phyloP scores from a whole-genome alignment of 2,329 filamentous ascomycete species.

The Ambrosiella beaveri region DNA sequence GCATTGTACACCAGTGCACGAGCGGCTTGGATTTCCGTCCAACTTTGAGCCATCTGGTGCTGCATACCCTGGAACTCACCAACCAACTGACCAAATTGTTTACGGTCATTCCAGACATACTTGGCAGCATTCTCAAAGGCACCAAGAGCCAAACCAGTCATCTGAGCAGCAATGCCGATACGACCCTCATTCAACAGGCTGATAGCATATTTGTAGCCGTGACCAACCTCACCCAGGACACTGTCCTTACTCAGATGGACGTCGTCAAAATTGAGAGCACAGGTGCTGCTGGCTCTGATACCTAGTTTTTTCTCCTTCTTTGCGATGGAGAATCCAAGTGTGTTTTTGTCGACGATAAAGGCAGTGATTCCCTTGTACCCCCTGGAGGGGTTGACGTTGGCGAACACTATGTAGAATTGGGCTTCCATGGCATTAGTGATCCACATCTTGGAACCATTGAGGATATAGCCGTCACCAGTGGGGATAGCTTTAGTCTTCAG shows the following conservation, averaged over 20 bases:
- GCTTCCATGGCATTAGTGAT: slow-evolving; percentile 96
- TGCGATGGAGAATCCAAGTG: slow-evolving; percentile 77
- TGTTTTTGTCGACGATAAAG: slow-evolving; percentile 83
- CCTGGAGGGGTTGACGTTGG: slow-evolving; percentile 79
- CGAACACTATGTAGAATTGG: slow-evolving; percentile 92
- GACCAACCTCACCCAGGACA: slow-evolving; percentile 69
- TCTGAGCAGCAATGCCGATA: slow-evolving; percentile 95
- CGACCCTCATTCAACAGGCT: slow-evolving; percentile 84
- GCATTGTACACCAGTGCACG: slow-evolving; percentile 91
- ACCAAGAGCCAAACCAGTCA: slow-evolving; percentile 90
- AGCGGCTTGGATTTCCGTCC: slow-evolving; percentile 82
- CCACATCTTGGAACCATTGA: slow-evolving; percentile 97
- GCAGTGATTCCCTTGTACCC: slow-evolving; percentile 96
- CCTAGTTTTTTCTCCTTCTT: slow-evolving; percentile 99
- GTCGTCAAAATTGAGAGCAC: slow-evolving; percentile 94
- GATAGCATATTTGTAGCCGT: slow-evolving; percentile 98
- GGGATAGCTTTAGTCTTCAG: slow-evolving; percentile 78
- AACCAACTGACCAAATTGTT: slow-evolving; percentile 85
- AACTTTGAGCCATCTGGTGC: slow-evolving; percentile 92
- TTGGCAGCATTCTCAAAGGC: slow-evolving; percentile 87
- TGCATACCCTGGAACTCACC: slow-evolving; percentile 99
- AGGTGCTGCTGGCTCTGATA: slow-evolving; percentile 88
- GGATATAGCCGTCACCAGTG: slow-evolving; percentile 66
- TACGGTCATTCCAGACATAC: slow-evolving; percentile 97
- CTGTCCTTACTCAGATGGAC: slow-evolving; percentile 79